Conservation (phyloP, 2,329 filamentous ascomycete species). For the Metarhizium robertsii region DNA sequence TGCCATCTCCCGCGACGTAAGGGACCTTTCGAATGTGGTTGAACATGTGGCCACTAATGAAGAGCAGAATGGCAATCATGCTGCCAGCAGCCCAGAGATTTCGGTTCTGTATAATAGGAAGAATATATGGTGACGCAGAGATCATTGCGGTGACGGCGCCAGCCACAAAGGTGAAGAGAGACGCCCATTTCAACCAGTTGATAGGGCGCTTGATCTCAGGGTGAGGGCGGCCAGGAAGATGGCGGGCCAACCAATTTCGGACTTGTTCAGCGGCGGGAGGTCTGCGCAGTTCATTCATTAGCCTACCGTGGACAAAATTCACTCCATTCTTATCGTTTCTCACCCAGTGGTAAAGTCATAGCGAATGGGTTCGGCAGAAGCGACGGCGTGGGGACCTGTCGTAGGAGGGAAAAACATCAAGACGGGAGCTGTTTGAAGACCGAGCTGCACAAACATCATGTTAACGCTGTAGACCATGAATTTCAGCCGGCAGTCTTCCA, state of each 20-base stretch:
- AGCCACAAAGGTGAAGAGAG: constrained; percentile 57
- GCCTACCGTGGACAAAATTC: neutral
- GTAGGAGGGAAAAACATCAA: constrained; percentile 83
- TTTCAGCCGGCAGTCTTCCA: constrained; percentile 12
- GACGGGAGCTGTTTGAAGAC: constrained; percentile 88
- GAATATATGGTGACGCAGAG: constrained; percentile 66
- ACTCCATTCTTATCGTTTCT: constrained; percentile 16
- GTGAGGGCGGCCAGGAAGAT: constrained; percentile 69
- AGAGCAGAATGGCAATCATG: constrained; percentile 80
- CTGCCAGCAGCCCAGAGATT: constrained; percentile 91
- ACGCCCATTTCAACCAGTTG: constrained; percentile 72
- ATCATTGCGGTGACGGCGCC: constrained; percentile 59
- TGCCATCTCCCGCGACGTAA: constrained; percentile 78
- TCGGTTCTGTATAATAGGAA: constrained; percentile 78
- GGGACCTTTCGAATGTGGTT: constrained; percentile 96
- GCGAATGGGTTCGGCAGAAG: constrained; percentile 59
- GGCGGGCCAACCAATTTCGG: constrained; percentile 67
- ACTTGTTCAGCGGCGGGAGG: constrained; percentile 67
- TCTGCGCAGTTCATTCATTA: constrained; percentile 30
- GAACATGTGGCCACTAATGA: constrained; percentile 98
- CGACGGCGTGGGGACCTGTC: constrained; percentile 65
- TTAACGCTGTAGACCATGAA: neutral
- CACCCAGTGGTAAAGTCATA: constrained; percentile 82
- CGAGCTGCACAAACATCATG: constrained; percentile 47
- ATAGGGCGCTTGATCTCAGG: constrained; percentile 74